Base-by-base conservation (phyloP, 164 flowering plant species). In the Aristolochia fimbriata region DNA sequence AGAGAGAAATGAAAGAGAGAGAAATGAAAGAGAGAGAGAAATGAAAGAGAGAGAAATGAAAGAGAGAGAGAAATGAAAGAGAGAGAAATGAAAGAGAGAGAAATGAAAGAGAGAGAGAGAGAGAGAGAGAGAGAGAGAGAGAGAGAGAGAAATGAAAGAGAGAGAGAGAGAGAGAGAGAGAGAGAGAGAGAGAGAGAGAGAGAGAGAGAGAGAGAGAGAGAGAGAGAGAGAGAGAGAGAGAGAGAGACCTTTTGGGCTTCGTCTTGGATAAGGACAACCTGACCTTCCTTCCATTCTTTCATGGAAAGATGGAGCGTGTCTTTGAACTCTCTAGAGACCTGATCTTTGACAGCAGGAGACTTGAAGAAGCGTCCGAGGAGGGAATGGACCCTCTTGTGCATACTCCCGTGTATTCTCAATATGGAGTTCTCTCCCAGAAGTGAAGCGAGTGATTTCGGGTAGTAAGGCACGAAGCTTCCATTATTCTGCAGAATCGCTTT, bases 401-500 rank as follows among this genome's bases (percentile, higher is more conserved):
- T 70, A 73, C 78, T 76, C 30, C 98, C 97, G 74, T 75, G 85
- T 55, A 88, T 83, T 43, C 79, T 77, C 66, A 93, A 67, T 57
- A 93, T 88, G 4, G 99, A 93, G 19, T 87, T 81, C 62, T 87
- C 73, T 11, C 99, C 99, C 92, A 93, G 83, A 74, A 93, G 62
- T 70, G 86, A 91, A 12, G 82, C 82, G 14, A 93, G 75, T 5
- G 99, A 88, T 65, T 77, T 85, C 0, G 98, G 98, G 68, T 93
- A 93, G 63, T 74, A 83, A 0, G 97, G 91, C 63, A 84, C 89
- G 22, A 90, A 90, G 12, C 68, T 84, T 6, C 84, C 76, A 73
- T 90, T 96, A 68, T 91, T 86, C 58, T 89, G 98, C 48, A 93
- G 76, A 21, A 93, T 69, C 59, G 77, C 65, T 43, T 63, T 77